Evolutionary conservation across 176 grass and related monocot genomes (phyloP).

Genomic region (Triticum urartu): DNA sequence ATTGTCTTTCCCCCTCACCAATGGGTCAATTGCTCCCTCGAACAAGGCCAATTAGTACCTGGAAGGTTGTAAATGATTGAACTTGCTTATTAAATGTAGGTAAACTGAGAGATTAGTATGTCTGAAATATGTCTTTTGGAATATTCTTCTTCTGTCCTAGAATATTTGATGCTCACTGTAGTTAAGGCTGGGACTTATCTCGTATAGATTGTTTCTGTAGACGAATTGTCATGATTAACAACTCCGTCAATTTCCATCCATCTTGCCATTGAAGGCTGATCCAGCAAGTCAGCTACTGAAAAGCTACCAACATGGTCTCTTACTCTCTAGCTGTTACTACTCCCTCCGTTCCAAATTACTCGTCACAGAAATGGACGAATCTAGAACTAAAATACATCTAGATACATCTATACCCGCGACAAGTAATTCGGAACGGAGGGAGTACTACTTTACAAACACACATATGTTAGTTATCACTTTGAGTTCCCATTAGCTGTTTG

Average conservation of each 20-base stretch:
- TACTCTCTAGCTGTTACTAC: no score
- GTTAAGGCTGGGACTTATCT: not conserved
- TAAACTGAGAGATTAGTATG: not conserved
- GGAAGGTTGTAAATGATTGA: not conserved
- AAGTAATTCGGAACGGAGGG: no score
- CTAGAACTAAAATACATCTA: no score
- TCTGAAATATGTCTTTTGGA: not conserved
- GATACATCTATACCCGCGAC: no score
- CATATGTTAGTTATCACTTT: not conserved
- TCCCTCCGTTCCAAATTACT: no score
- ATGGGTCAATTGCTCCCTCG: not conserved
- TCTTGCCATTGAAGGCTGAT: not conserved
- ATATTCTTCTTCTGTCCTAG: not conserved
- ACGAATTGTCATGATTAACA: not conserved
- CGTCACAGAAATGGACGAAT: no score
- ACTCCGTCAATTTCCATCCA: not conserved
- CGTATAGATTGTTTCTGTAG: not conserved
- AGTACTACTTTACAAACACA: not conserved
- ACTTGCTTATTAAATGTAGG: not conserved
- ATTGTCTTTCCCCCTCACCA: not conserved
- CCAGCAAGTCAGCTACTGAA: not conserved
- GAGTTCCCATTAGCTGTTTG: not conserved
- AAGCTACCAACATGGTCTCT: slow-evolving; percentile 9
- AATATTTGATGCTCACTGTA: not conserved
- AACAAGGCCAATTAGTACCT: not conserved